Conservation (phyloP, 2,329 filamentous ascomycete species). For the Phialocephala sp. region DNA sequence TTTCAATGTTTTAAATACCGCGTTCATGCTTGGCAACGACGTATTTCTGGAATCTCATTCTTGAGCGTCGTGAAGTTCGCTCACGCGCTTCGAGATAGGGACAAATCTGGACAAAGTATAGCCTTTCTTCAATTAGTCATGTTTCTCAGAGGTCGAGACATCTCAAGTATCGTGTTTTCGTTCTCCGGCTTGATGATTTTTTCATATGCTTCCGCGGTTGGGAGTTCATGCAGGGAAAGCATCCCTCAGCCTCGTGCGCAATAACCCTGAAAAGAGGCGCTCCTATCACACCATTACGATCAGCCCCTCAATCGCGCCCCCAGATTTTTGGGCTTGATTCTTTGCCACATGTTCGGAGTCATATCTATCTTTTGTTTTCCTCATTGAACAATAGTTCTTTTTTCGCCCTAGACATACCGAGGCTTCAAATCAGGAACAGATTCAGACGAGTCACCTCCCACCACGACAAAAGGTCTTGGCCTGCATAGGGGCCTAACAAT, state of each 20-base stretch:
- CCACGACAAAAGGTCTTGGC: not conserved
- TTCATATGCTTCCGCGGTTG: conserved; percentile 12
- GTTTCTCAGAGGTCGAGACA: not conserved
- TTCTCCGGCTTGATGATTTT: not conserved
- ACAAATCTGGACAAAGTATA: conserved; percentile 2
- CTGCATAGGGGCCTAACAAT: not conserved
- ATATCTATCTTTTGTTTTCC: not conserved
- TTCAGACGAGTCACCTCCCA: not conserved
- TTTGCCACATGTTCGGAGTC: not conserved
- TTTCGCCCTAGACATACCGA: not conserved
- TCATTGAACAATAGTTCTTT: not conserved
- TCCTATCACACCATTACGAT: conserved; percentile 17
- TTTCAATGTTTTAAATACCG: not conserved
- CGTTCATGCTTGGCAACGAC: not conserved
- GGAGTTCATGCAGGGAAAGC: conserved; percentile 19
- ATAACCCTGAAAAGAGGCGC: conserved; percentile 15
- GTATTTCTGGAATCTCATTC: conserved; percentile 4
- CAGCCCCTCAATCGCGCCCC: conserved; percentile 10
- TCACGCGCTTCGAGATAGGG: not conserved
- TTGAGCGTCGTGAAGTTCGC: not conserved
- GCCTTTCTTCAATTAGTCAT: conserved; percentile 12
- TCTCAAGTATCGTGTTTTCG: not conserved
- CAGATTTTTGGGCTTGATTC: conserved; percentile 11
- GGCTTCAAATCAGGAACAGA: not conserved
- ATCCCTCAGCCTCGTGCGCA: conserved; percentile 19